Percentiles rank a stretch among this genome's conserved stretches.
Conservation (phyloP, 2,329 filamentous ascomycete genomes). For the Beauveria sp. region DNA sequence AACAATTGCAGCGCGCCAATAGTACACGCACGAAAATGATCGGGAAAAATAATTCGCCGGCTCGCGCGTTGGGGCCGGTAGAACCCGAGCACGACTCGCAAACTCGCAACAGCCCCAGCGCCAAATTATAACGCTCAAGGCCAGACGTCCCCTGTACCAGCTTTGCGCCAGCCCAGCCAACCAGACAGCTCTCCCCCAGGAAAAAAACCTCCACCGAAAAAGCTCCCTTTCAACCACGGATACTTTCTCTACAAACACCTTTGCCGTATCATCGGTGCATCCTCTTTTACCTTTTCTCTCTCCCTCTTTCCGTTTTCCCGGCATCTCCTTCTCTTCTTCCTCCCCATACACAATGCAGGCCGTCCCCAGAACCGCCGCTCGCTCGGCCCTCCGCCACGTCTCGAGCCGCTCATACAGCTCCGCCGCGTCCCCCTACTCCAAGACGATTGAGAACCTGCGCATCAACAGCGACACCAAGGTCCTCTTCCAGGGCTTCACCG, state of each 20-base stretch:
- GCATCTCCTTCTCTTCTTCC: constrained; percentile 4
- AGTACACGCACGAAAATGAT: constrained; percentile 12
- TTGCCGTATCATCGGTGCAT: background rate
- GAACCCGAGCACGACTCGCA: constrained; percentile 9
- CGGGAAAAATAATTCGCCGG: constrained; percentile 11
- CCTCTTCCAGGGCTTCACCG: constrained; percentile 94
- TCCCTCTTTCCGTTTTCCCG: constrained; percentile 13
- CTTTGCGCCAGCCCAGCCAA: background rate
- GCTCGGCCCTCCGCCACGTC: constrained; percentile 57
- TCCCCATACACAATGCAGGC: constrained; percentile 64
- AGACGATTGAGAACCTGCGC: constrained; percentile 77
- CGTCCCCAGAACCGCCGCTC: constrained; percentile 61
- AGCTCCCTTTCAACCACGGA: constrained; percentile 11
- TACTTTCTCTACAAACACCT: background rate
- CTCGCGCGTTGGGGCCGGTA: constrained; percentile 5
- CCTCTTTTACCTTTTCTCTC: background rate
- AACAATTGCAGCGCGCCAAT: background rate
- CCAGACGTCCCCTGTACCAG: background rate
- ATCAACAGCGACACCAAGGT: constrained; percentile 93
- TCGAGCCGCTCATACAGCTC: constrained; percentile 69
- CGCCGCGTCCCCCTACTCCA: constrained; percentile 58
- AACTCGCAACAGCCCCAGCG: background rate
- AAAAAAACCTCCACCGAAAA: constrained; percentile 9
- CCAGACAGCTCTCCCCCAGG: background rate
- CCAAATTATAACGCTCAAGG: background rate